Evolutionary conservation across 2,329 filamentous ascomycete genomes (phyloP).

Genomic region (Trichothecium sympodiale): DNA sequence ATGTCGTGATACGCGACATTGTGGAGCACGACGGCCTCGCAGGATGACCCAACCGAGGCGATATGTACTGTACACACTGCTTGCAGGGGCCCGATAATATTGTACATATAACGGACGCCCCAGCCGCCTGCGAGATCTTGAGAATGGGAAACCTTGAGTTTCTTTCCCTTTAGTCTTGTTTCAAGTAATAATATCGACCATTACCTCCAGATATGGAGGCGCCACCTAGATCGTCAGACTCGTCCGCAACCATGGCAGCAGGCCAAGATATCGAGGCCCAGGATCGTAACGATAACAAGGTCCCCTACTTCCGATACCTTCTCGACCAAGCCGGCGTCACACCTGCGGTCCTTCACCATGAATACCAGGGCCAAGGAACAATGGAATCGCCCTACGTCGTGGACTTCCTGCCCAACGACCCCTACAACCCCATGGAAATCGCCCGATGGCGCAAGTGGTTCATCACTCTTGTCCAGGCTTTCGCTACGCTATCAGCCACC

Average conservation of each 20-base stretch:
- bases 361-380: slow-evolving; percentile 52
- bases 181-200: no score
- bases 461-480: slow-evolving; percentile 50
- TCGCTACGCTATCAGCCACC: slow-evolving; percentile 57
- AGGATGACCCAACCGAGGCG: no score
- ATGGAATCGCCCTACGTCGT: slow-evolving; percentile 56
- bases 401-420: slow-evolving; percentile 55
- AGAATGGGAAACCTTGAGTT: no score
- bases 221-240: slow-evolving; percentile 7
- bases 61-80: no score
- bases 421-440: slow-evolving; percentile 55
- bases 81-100: no score
- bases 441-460: slow-evolving; percentile 49
- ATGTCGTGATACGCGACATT: no score
- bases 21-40: no score
- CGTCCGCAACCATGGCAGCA: slow-evolving; percentile 21
- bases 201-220: no score
- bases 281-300: slow-evolving; percentile 15
- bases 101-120: no score
- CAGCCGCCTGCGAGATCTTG: no score
- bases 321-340: slow-evolving; percentile 47
- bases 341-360: slow-evolving; percentile 40
- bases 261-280: slow-evolving; percentile 32
- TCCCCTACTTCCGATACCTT: slow-evolving; percentile 40
- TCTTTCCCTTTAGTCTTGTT: no score